These are phyloP conservation scores for Leccinum griseonigrum DNA, from an alignment of 1,284 basidiomycete species.

Conservation along the genomic window DNA sequence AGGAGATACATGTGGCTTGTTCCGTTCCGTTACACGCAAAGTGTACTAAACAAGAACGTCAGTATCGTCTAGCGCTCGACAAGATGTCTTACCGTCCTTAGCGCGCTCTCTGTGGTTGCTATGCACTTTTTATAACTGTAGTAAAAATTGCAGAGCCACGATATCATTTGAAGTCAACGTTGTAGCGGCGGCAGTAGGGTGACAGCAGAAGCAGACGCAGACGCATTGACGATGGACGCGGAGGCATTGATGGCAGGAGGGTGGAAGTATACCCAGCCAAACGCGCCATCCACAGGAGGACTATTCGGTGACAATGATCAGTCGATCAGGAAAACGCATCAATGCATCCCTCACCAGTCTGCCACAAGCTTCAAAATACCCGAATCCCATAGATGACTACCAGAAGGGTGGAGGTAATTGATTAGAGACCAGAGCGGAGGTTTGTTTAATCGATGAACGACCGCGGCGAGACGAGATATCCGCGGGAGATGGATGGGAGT, in stretches of 20 bases:
- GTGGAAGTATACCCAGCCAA: conserved; percentile 48
- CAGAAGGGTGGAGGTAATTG: conserved; percentile 42
- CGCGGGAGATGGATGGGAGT: conserved; percentile 31
- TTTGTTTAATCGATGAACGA: conserved; percentile 41
- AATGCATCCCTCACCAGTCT: conserved; percentile 30
- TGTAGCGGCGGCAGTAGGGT: neutral
- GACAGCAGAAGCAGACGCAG: neutral
- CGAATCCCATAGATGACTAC: conserved; percentile 42
- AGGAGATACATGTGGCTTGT: neutral
- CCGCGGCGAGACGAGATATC: conserved; percentile 42
- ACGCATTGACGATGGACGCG: neutral
- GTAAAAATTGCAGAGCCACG: neutral
- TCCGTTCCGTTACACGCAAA: neutral
- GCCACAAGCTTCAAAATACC: conserved; percentile 18
- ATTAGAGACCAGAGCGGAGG: conserved; percentile 44
- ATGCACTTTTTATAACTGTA: neutral
- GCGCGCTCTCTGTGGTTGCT: neutral
- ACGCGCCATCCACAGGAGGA: conserved; percentile 26
- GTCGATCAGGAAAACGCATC: neutral
- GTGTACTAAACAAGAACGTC: neutral
- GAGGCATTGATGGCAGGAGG: neutral
- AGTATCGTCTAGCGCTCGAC: neutral
- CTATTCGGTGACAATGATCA: conserved; percentile 8
- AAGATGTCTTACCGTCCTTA: neutral
- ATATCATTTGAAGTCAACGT: neutral